A percentile compares a stretch with the other conserved stretches of the same genome.
These are phyloP conservation scores for Pseudocercospora fuligena DNA, from an alignment of 2,329 filamentous ascomycete species.

Conservation along the genomic window DNA sequence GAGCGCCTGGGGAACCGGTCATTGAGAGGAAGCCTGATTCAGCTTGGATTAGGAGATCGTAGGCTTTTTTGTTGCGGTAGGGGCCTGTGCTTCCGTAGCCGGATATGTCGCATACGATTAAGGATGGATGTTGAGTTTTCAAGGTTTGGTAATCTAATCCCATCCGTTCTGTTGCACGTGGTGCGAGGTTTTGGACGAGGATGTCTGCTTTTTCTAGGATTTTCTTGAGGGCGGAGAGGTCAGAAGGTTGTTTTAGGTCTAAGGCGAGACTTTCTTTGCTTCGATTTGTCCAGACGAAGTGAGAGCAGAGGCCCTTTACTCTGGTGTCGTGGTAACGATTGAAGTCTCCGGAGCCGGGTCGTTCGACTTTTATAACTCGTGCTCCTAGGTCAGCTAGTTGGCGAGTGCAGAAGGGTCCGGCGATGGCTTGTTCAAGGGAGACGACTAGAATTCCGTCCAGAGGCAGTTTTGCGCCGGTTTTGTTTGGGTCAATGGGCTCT, in stretches of 20 bases:
- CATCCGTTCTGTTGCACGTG: slow-evolving; percentile 86
- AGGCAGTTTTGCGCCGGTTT: slow-evolving; percentile 24
- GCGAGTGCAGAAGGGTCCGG: slow-evolving; percentile 41
- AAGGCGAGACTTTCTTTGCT: slow-evolving; percentile 93
- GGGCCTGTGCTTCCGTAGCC: slow-evolving; percentile 95
- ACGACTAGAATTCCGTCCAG: slow-evolving; percentile 34
- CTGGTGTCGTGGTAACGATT: slow-evolving; percentile 36
- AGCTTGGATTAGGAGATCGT: slow-evolving; percentile 98
- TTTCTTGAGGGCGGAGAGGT: slow-evolving; percentile 82
- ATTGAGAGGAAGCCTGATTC: slow-evolving; percentile 57
- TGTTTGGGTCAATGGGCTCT: background rate
- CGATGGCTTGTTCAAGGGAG: slow-evolving; percentile 38
- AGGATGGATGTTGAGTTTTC: slow-evolving; percentile 74
- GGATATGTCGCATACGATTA: slow-evolving; percentile 94
- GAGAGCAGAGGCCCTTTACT: slow-evolving; percentile 33
- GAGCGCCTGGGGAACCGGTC: slow-evolving; percentile 80
- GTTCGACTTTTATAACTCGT: slow-evolving; percentile 50
- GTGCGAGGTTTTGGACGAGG: slow-evolving; percentile 94
- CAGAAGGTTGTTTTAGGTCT: slow-evolving; percentile 82
- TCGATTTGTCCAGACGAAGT: slow-evolving; percentile 63
- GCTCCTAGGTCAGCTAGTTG: slow-evolving; percentile 55
- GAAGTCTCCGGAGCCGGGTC: slow-evolving; percentile 39
- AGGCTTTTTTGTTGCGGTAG: slow-evolving; percentile 85
- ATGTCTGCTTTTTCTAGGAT: slow-evolving; percentile 84
- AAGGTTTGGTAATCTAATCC: slow-evolving; percentile 84